These are phyloP conservation scores for Eutrema salsugineum DNA, from an alignment of 441 rosid genomes.

Conservation along the genomic window DNA sequence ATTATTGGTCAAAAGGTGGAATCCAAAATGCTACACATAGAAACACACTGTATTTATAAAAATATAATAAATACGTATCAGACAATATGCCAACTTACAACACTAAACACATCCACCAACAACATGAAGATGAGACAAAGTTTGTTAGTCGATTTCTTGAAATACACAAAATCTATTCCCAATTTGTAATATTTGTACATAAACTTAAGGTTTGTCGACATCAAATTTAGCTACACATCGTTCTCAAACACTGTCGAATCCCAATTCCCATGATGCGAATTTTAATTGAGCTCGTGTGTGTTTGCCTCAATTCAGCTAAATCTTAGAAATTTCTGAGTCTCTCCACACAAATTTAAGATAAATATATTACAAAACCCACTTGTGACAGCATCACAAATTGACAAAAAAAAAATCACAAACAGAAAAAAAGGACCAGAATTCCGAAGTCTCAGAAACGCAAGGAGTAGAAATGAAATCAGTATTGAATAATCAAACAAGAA, in stretches of 20 bases:
- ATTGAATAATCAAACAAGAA: not conserved
- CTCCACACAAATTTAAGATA: not conserved
- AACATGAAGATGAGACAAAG: constrained; percentile 13
- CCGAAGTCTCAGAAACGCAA: not conserved
- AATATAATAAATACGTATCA: not conserved
- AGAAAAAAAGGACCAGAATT: not conserved
- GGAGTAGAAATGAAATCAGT: not conserved
- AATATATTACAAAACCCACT: not conserved
- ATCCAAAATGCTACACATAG: constrained; percentile 15
- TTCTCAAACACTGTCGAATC: not conserved
- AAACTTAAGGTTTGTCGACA: not conserved
- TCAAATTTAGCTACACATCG: constrained; percentile 1
- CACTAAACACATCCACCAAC: constrained; percentile 16
- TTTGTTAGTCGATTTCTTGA: constrained; percentile 4
- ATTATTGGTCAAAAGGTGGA: constrained; percentile 19
- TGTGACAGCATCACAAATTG: not conserved
- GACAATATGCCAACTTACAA: constrained; percentile 16
- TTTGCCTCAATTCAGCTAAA: not conserved
- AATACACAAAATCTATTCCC: not conserved
- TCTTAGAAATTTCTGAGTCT: not conserved
- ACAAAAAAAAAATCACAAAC: not conserved
- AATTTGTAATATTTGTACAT: not conserved
- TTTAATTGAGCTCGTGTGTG: not conserved
- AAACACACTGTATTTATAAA: not conserved
- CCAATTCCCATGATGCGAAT: not conserved